Evolutionary conservation across 345 rosid species (phyloP), one percentile per base, ranked within the genome.

Genomic region (Camelina neglecta): DNA sequence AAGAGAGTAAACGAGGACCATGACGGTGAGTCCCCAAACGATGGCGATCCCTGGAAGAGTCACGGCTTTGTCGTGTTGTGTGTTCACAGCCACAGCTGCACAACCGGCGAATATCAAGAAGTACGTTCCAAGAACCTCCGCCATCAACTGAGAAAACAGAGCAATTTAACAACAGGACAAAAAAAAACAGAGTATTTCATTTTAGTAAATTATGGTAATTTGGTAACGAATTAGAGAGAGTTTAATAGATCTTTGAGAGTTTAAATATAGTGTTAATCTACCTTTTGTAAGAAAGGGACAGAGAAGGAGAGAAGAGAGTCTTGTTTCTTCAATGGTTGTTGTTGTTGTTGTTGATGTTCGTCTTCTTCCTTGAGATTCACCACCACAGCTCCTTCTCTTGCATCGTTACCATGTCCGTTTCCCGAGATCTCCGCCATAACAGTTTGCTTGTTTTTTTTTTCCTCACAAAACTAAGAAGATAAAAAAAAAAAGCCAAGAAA

Each of bases 81-180:
- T 12, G 83, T 94, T 87, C 64, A 87, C 96, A 9, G 85, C 93
- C 76, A 94, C 96, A 23, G 98, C 18, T 8, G 82, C 81, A 72
- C 96, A 94, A 6, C 98, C 98, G 0, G 98, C 92, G 48, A 92
- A 94, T 78, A 94, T 92, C 88, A 94, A 70, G 58, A 94, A 94
- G 73, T 88, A 94, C 2, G 98, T 94, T 31, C 97, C 98, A n/a
- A 83, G 6, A 12, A 83, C 15, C 87, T 94, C 98, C 0, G 96
- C 98, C 59, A 86, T 45, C 68, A 92, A 26, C 97, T 93, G 85
- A 77, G 0, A 29, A 60, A 36, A 60, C 65, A 60, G 64, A 59
- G 64, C 64, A 59, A 35, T n/a, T 59, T 2, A 8, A 31, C 29
- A 11, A 7, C 3, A 13, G 8, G 13, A 56, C 15, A 58, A n/a